phyloP scores from a whole-genome alignment of 805 yeast species.

The Yarrowia deformans region DNA sequence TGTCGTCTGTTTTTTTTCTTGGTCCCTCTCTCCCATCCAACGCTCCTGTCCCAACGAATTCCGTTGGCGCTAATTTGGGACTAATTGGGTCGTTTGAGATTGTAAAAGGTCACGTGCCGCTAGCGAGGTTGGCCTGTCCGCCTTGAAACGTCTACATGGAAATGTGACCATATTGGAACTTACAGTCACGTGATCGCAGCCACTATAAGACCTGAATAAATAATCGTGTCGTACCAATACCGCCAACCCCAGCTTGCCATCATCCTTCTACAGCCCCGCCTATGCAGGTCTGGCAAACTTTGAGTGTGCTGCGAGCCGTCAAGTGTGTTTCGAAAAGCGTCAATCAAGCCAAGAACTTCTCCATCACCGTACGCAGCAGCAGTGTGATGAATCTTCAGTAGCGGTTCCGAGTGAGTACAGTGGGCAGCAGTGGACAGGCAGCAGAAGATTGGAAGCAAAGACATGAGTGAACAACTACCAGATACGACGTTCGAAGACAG shows the following conservation, averaged over 20 bases:
- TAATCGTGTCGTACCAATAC: too few species aligned
- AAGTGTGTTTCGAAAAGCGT: constrained; percentile 16
- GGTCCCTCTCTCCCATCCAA: constrained; percentile 1
- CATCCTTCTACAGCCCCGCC: constrained; percentile 10
- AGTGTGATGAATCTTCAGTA: constrained; percentile 37
- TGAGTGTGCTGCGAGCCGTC: constrained; percentile 26
- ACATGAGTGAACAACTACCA: too few species aligned
- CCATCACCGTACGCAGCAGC: constrained; percentile 30
- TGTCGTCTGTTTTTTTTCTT: too few species aligned
- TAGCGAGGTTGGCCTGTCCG: too few species aligned
- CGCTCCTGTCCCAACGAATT: constrained; percentile 15
- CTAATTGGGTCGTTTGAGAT: neutral
- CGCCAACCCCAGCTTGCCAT: too few species aligned
- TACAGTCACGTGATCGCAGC: too few species aligned
- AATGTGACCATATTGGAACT: too few species aligned
- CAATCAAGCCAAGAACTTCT: constrained; percentile 32
- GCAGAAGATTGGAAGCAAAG: too few species aligned
- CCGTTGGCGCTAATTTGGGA: constrained; percentile 25
- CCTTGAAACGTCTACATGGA: too few species aligned
- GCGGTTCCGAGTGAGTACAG: constrained; percentile 37
- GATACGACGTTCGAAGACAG: too few species aligned
- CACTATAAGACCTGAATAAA: too few species aligned
- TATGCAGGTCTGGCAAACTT: constrained; percentile 39
- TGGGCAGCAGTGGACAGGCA: too few species aligned
- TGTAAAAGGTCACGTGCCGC: constrained; percentile 12